Base-by-base conservation (phyloP, 768 basidiomycete genomes). In the Tulasnella sp. region DNA sequence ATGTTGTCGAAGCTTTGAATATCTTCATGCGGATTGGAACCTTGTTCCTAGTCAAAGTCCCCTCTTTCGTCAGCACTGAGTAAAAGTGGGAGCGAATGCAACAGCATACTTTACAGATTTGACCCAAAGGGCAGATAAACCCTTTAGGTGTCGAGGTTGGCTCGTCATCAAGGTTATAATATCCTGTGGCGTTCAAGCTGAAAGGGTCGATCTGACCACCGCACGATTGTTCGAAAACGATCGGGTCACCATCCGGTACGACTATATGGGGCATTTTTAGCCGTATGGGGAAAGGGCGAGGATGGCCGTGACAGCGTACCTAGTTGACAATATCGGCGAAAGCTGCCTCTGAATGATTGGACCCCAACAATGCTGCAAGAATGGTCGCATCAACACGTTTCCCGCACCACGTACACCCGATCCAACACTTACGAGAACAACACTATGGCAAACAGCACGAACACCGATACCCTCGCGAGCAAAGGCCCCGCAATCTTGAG, bases 1-100 rank as follows among this genome's bases (percentile, higher is more conserved):
- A 99, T 90, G 26, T 94, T 94, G 83, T 99, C 97, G 82, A 98
- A 99, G 81, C 91, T 94, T 82, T 92, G 88, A 0, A 93, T 84
- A 42, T 90, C 87, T 51, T 84, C 83, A 57, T 88, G 79, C 0
- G 95, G 94, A 82, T 96, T 97, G 1, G 84, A 82, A 42, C 79
- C 81, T 39, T 85, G 83, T 82, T 93, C 90, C 90, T 93, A 77
- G 44, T 26, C 7, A 13, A 73, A 67, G 37, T 26, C 9, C 57
- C 15, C 74, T 23, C 71, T 55, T 40, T 61, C 37, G 48, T 70
- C 48, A 69, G 26, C 32, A 23, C 40, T 75, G 32, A 11, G 32
- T 35, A 29, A 7, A 35, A 51, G 13, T 48, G 26, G 18, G 26
- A 9, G 73, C 18, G 32, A 51, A 46, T 26, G 74, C 26, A 23